Evolutionary conservation across 192 early-diverging fungal species (phyloP), one percentile per base, ranked within the genome.

Genomic region (Mycoemilia scoparia): DNA sequence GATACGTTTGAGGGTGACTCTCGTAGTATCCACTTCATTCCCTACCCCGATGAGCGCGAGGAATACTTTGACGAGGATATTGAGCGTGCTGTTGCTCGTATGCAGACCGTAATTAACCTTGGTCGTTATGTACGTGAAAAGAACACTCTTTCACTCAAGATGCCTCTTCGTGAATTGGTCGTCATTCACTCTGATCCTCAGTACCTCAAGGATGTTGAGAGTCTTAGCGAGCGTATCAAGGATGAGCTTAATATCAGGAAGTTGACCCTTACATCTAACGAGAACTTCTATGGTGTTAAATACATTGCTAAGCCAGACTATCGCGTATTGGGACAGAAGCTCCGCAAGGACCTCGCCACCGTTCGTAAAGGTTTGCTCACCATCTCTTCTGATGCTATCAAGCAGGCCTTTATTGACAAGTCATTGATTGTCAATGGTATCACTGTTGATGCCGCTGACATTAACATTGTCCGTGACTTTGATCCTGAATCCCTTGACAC

Each of bases 41-140:
- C 68, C 11, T 93, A 92, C 81, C 93, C 93, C 11, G 86, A 79
- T 34, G 77, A 67, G 29, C 86, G 89, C 58, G 57, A 78, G 43
- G 81, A 90, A 53, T 96, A 98, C 82, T 93, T 93, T 71, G 79
- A 98, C 56, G 60, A 64, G 4, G 86, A 82, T 12, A 87, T 98
- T 53, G 93, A 98, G 64, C 82, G 93, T 38, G 66, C 82, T 36
- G 84, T 98, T 45, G 66, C 72, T 24, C 77, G 91, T 41, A 91
- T 98, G 87, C 89, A 93, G 63, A 60, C 74, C 2, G 93, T 98
- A 32, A 96, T 98, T 45, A 91, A 98, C 48, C 71, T 87, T 37
- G 91, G 89, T 18, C 78, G 93, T 29, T 57, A 73, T 43, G 65
- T 85, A 36, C 84, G 93, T 41, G 93, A 98, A 50, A 71, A 82